Conservation (phyloP, 768 basidiomycete genomes). For the Boletus tylopilopsis region DNA sequence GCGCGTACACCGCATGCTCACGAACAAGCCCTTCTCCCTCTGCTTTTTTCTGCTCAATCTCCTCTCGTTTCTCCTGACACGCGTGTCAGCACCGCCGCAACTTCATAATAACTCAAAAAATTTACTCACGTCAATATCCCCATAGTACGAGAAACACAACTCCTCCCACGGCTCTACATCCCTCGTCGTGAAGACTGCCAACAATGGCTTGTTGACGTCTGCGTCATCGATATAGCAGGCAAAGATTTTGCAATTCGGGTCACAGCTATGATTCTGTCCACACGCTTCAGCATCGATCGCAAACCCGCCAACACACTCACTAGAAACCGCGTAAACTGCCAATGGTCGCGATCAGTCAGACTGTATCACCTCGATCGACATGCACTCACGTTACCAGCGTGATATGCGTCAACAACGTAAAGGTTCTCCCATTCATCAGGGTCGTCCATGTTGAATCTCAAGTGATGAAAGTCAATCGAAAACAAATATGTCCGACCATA, state of each 20-base stretch:
- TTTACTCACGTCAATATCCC: conserved; percentile 43
- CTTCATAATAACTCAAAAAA: not conserved
- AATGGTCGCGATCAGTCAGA: not conserved
- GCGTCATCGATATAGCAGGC: conserved; percentile 78
- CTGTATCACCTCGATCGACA: not conserved
- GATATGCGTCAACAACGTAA: conserved; percentile 82
- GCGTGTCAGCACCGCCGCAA: not conserved
- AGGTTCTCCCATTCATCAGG: conserved; percentile 26
- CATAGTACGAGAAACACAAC: conserved; percentile 73
- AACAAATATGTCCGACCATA: conserved; percentile 79
- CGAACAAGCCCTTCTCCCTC: conserved; percentile 3
- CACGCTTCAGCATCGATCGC: not conserved
- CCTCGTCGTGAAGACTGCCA: conserved; percentile 61
- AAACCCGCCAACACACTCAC: conserved; percentile 38
- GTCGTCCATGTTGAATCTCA: conserved; percentile 36
- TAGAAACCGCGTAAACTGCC: conserved; percentile 89
- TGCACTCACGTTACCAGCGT: conserved; percentile 72
- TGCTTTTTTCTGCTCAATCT: conserved; percentile 6
- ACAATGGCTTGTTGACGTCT: conserved; percentile 62
- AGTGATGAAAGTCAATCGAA: conserved; percentile 73
- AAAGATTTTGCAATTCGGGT: conserved; percentile 75
- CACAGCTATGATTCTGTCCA: conserved; percentile 83
- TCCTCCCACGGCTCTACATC: conserved; percentile 68
- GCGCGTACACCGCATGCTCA: conserved; percentile 43
- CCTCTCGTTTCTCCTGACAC: conserved; percentile 23